Base-by-base conservation (phyloP, 257 asterid genomes). In the Plantago ovata region DNA sequence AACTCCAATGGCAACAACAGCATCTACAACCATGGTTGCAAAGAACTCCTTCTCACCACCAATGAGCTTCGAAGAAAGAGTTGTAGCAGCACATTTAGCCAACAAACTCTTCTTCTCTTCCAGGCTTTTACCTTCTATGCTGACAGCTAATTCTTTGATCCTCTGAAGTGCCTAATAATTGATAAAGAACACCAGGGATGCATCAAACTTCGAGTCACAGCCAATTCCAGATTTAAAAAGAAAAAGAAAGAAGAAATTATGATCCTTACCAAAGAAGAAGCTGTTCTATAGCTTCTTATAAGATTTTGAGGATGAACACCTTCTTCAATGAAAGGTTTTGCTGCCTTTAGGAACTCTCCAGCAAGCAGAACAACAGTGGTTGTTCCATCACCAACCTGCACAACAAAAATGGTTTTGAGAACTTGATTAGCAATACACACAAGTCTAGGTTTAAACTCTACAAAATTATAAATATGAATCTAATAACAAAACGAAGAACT, bases 311-410 rank as follows among this genome's bases (percentile, higher is more conserved):
- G 84, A 71, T 89, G 97, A 61, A 93, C 99, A 45, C 99, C 99
- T 73, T 93, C 99, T 70, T 93, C 99, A 71, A 93, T 61, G 68
- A 89, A 93, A 64, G 97, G 99, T 65, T 93, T 93, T 57, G 99
- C 99, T 76, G 86, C 97, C 90, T 81, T 89, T 69, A 93, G 67
- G 73, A 86, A 93, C 66, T 93, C 99, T 60, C 94, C 95, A 28
- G 99, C 97, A 59, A 93, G 97, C 61, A 93, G 79, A 68, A 93
- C 99, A 24, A 93, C 99, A 0, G 99, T 93, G 38, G 97, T 93
- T 57, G 99, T 93, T 53, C 99, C 99, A 72, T 93, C 99, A 57
- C 99, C 99, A 75, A 93, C 99, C 99, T 93, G 85, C 67, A 68
- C 19, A 44, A 43, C 59, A 62, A 46, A 43, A 10, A 64, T 33